Evolutionary conservation across 495 filamentous ascomycete species (phyloP), one percentile per base, ranked within the genome.

Genomic region (Podospora anserina): DNA sequence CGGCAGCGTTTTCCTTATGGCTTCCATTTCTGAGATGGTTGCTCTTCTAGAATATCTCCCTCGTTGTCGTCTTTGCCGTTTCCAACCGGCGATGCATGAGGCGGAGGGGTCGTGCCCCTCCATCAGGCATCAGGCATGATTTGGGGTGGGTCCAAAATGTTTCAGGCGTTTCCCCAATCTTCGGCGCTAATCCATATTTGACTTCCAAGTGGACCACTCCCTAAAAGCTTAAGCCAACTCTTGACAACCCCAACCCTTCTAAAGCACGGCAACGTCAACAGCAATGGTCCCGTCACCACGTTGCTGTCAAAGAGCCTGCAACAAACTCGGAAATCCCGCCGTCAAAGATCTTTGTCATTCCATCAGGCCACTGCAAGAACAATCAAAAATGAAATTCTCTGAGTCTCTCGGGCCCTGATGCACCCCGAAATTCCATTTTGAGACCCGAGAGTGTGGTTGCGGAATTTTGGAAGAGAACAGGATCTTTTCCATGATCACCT

Each of bases 41-140:
- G 39, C 39, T 49, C 2, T 49, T 49, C 39, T 49, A 49, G 39
- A 49, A 49, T 49, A 11, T 49, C 39, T 49, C 15, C 15, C 39
- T 49, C 39, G 9, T 49, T 3, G 39, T 13, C 9, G 39, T 49
- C 39, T 49, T 49, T 49, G 39, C 39, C 39, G 39, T 49, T 49
- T 49, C 39, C 39, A 49, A 49, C 39, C 39, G 9, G 7, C 15
- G 39, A 49, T 49, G 39, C 55, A 7, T 58, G 55, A 58, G 55
- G 55, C 55, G 55, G 55, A 11, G 23, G 63, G n/a, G 5, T 34
- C 23, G 30, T 66, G 26, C 65, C 67, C 70, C 67, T 67, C 68
- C 68, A 69, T 69, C 54, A 66, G 64, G 69, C 68, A 69, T 69
- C 54, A 66, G 64, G 69, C 73, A 72, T 75, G 68, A 69, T 68